Base-by-base conservation (phyloP, 495 filamentous ascomycete genomes). In the Cairneyella variabilis region DNA sequence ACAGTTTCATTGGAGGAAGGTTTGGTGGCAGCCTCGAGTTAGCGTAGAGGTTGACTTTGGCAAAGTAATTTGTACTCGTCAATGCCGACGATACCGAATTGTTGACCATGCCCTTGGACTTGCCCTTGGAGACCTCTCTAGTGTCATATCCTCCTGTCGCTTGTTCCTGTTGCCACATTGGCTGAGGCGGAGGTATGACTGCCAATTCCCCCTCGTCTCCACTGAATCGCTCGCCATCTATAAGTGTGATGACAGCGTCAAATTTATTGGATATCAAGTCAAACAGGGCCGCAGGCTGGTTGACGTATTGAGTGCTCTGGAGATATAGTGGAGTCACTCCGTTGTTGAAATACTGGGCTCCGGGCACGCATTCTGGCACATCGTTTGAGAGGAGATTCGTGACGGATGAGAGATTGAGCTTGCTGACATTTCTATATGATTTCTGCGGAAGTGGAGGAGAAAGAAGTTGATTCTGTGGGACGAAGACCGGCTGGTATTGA, bases 41-140 rank as follows among this genome's bases (percentile, higher is more conserved):
- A n/a, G 76, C 71, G 63, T 91, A 93, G 9, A 85, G 67, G 63
- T 88, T 84, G 12, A 83, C 83, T 65, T 91, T 91, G n/a, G 80
- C 70, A 64, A 91, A 91, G 64, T 85, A 83, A 48, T 80, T 82
- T 26, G 69, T 71, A 53, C 56, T 63, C 14, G 51, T 45, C 0
- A 58, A 20, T 36, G 57, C 51, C 9, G 57, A 53, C 6, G 61
- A 52, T 16, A 58, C 43, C 3, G 41, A 43, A n/a, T 56, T 58
- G 22, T 60, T 64, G 16, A 51, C 27, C 38, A 59, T 53, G 2
- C 45, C 54, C 47, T 64, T 52, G 27, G 48, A 47, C 41, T 53
- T 51, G 36, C 32, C 55, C 8, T 49, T 53, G 21, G 34, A 43
- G 44, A 26, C 46, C 53, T 12, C 50, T 20, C 27, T 53, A 40